phyloP scores from a whole-genome alignment of 108 stramenopile genomes.

The Cyclostephanos tholiformis region DNA sequence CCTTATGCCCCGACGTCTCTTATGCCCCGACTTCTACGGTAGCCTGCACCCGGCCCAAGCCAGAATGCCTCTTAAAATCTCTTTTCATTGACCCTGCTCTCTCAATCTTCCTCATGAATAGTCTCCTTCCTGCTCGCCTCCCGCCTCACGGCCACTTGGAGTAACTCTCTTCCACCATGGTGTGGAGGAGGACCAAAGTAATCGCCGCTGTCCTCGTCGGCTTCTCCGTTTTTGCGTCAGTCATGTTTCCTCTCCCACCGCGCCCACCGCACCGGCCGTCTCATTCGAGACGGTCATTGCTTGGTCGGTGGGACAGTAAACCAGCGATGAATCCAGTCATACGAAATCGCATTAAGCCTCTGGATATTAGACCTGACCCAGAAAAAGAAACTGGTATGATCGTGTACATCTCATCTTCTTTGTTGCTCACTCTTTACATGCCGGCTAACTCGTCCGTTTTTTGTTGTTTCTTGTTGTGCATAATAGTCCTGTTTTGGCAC shows the following conservation, averaged over 20 bases:
- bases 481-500: conserved; percentile 37
- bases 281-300: not conserved
- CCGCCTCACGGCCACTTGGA: too few relatives aligned
- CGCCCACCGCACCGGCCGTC: not conserved
- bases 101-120: too few relatives aligned
- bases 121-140: too few relatives aligned
- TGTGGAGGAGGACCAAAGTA: not conserved
- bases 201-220: not conserved
- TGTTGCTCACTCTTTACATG: not conserved
- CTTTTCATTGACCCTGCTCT: too few relatives aligned
- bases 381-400: not conserved
- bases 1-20: too few relatives aligned
- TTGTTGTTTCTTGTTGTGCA: not conserved
- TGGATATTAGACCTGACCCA: not conserved
- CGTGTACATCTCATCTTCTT: not conserved
- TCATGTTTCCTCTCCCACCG: not conserved
- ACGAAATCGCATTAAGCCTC: not conserved
- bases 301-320: not conserved
- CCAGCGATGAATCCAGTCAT: not conserved
- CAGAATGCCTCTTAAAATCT: too few relatives aligned
- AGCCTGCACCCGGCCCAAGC: too few relatives aligned
- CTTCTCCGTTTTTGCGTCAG: not conserved
- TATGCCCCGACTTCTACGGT: too few relatives aligned
- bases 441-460: not conserved
- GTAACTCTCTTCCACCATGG: not conserved